Evolutionary conservation across 306 rosid species (phyloP), one percentile per base, ranked within the genome.

Genomic region (Begonia masoniana): DNA sequence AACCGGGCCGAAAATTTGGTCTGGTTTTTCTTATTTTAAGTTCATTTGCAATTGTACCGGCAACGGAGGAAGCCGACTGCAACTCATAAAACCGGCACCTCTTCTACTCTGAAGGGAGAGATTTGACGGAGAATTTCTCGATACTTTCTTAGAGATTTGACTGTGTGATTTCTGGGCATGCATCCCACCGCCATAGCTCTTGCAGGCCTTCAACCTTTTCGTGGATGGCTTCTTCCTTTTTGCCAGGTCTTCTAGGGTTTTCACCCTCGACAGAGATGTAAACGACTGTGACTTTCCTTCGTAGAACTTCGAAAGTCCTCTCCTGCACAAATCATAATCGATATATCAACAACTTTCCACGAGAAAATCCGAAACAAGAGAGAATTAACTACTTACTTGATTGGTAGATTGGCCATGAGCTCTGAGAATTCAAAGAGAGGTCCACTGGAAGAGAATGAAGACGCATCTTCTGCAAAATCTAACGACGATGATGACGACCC

Each of bases 221-320:
- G 52, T 17, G 17, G 52, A 60, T 7, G 77, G 57, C 39, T 17
- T 66, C 55, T 61, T 72, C 68, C 64, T 78, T 71, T 78, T 78
- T 14, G 72, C 80, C 50, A 78, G 72, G 31, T 78, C 80, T 67
- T 74, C 80, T 31, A 64, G 10, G 61, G 72, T 74, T 61, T 41
- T 58, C 10, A 69, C 75, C 50, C 65, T 74, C 15, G 80, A 67
- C 8, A 78, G 70, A 15, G 77, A 74, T 70, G 77, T 67, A 42
- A 70, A 78, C 7, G 83, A 78, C 67, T 64, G 70, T n/a, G 72
- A 67, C 68, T 78, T 78, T 12, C 83, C 83, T 52, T 78, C 54
- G 45, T 63, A 78, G 63, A 63, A 71, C 83, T 62, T 70, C 0
- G 83, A 78, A 39, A 78, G 72, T 42, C 83, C 83, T 74, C 74